Conservation (phyloP, 2,329 filamentous ascomycete species). For the Trichoderma arundinaceum region DNA sequence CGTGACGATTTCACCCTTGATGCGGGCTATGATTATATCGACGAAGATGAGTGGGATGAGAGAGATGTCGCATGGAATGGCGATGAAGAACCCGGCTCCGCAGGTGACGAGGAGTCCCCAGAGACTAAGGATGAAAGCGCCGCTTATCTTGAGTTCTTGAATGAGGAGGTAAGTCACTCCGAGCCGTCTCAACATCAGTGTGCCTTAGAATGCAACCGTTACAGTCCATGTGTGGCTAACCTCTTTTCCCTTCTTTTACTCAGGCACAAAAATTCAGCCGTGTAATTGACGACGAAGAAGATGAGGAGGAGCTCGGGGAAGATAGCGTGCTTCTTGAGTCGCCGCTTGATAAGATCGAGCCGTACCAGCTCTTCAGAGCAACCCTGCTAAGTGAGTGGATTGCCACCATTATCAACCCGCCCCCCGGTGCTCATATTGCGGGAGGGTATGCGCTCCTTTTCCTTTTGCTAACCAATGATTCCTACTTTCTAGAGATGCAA, state of each 20-base stretch:
- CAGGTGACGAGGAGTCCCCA: conserved; percentile 65
- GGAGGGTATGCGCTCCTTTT: not conserved
- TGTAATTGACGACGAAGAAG: conserved; percentile 68
- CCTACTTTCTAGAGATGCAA: conserved; percentile 71
- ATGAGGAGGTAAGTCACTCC: conserved; percentile 71
- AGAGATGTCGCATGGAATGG: conserved; percentile 82
- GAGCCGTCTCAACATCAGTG: not conserved
- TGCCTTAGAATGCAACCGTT: not conserved
- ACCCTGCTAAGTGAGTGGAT: conserved; percentile 76
- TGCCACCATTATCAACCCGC: not conserved
- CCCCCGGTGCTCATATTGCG: not conserved
- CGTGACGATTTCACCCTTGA: conserved; percentile 83
- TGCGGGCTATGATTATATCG: conserved; percentile 66
- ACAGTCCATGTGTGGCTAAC: not conserved
- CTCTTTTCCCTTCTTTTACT: not conserved
- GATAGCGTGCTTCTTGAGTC: conserved; percentile 93
- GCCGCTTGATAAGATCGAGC: conserved; percentile 92
- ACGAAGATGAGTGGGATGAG: conserved; percentile 82
- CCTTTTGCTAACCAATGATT: conserved; percentile 37
- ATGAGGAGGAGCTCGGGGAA: conserved; percentile 88
- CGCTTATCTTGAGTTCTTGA: conserved; percentile 94
- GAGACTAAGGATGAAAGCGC: conserved; percentile 89
- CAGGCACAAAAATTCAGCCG: conserved; percentile 84
- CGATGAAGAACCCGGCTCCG: conserved; percentile 67
- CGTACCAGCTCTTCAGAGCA: conserved; percentile 85